Conservation (phyloP, 2,329 filamentous ascomycete genomes). For the Fusarium staphyleae region DNA sequence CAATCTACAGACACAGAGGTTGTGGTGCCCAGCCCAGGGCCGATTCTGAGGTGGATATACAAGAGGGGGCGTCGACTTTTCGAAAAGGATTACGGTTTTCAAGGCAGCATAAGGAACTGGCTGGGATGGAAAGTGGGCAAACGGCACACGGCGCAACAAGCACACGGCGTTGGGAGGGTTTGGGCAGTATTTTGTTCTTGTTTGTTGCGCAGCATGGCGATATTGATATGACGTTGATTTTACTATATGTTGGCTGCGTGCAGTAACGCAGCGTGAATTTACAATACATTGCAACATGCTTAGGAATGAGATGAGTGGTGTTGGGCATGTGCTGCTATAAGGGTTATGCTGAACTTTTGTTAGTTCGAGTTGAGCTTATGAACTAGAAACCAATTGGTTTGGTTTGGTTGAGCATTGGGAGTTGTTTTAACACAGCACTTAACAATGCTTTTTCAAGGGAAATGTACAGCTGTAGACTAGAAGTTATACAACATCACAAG, state of each 20-base stretch:
- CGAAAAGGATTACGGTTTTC: slow-evolving; percentile 22
- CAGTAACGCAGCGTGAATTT: slow-evolving; percentile 13
- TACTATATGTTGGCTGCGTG: slow-evolving; percentile 27
- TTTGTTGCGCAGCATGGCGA: slow-evolving; percentile 46
- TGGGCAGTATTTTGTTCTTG: slow-evolving; percentile 33
- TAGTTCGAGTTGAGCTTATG: too few species aligned
- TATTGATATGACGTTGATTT: slow-evolving; percentile 41
- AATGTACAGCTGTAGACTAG: too few species aligned
- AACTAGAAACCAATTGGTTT: too few species aligned
- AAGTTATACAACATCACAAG: too few species aligned
- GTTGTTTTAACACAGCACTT: too few species aligned
- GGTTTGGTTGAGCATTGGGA: too few species aligned
- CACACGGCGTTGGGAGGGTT: slow-evolving; percentile 44
- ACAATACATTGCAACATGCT: slow-evolving; percentile 4
- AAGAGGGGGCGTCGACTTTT: slow-evolving; percentile 23
- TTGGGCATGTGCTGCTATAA: background rate
- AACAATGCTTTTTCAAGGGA: too few species aligned
- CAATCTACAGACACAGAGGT: slow-evolving; percentile 14
- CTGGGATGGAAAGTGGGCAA: slow-evolving; percentile 31
- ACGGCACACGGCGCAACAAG: slow-evolving; percentile 33
- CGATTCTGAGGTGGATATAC: slow-evolving; percentile 6
- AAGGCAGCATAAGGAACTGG: slow-evolving; percentile 35
- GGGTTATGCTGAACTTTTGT: too few species aligned
- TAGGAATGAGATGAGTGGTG: background rate
- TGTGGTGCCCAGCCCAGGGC: slow-evolving; percentile 7